Evolutionary conservation across 2,329 filamentous ascomycete genomes (phyloP), one percentile per base, ranked within the genome.

Genomic region (Alternaria incomplexa): DNA sequence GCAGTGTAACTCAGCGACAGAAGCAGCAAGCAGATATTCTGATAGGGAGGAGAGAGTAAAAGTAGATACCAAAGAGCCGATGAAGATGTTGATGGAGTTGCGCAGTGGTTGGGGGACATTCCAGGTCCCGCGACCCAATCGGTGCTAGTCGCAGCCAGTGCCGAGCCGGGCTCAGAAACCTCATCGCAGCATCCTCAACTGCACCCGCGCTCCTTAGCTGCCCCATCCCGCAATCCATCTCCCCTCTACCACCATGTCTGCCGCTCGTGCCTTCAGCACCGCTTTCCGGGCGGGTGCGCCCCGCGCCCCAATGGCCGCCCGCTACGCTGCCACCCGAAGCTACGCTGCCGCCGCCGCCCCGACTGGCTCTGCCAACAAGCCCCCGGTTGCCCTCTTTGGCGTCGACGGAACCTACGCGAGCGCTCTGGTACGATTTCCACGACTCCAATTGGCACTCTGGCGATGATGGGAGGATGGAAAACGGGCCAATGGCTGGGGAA

Each of bases 371-470:
- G 84, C 89, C 81, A 89, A 89, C 82, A 94, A 92, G 87, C 90
- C 95, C 77, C 96, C 96, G 73, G 87, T 97, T 80, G 88, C 94
- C 77, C 89, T 99, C 79, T 99, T 93, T 84, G 96, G 96, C 76
- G 86, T 99, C 80, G 96, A 98, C 84, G 96, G 96, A 83, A 98
- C 95, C 81, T 99, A 99, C 86, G 96, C 96, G 82, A 93, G 91
- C 85, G 96, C 96, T 86, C 88, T 99, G 90, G 96, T 99, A 95
- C 82, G 93, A 65, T 53, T 63, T 60, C 58, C 57, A 47, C 36
- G 40, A 46, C 26, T 50, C 15, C 69, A 71, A 73, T 73, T 72
- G 68, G 66, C 30, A 25, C 12, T 17, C 44, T 51, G 26, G 57
- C 61, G 70, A 72, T 73, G 67, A 56, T 28, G 15, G n/a, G 56